Conservation (phyloP, 345 rosid genomes). For the Streptanthus diversifolius region DNA sequence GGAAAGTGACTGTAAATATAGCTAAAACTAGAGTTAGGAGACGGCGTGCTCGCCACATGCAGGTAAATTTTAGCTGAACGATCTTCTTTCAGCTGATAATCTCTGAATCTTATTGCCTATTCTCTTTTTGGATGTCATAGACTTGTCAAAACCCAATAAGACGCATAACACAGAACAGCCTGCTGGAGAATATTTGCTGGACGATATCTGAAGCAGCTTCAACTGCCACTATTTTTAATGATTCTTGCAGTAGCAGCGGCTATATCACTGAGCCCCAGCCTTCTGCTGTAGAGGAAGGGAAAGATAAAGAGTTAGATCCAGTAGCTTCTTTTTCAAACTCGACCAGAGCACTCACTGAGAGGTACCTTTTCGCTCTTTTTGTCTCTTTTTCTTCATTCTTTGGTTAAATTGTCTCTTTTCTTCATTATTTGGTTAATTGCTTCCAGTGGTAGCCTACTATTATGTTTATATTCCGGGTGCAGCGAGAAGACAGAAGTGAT, state of each 20-base stretch:
- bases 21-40: slow-evolving; percentile 74
- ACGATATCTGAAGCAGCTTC: slow-evolving; percentile 82
- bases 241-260: slow-evolving; percentile 49
- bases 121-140: slow-evolving; percentile 38
- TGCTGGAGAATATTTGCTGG: slow-evolving; percentile 93
- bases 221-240: slow-evolving; percentile 69
- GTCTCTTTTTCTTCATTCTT: background rate
- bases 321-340: slow-evolving; percentile 72
- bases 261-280: slow-evolving; percentile 46
- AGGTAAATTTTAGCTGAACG: slow-evolving; percentile 35
- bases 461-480: slow-evolving; percentile 23
- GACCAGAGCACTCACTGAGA: slow-evolving; percentile 73
- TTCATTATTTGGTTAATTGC: too few species aligned
- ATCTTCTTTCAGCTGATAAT: slow-evolving; percentile 5
- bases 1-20: slow-evolving; percentile 52
- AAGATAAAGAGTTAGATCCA: slow-evolving; percentile 53
- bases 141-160: slow-evolving; percentile 79
- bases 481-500: slow-evolving; percentile 78
- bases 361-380: slow-evolving; percentile 40
- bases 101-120: background rate
- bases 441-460: background rate
- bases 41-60: slow-evolving; percentile 75
- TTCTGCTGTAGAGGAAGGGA: slow-evolving; percentile 51
- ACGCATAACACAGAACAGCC: slow-evolving; percentile 75
- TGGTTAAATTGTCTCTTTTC: background rate